Conservation (phyloP, 768 basidiomycete species). For the button mushroom (Agaricus bisporus) region DNA sequence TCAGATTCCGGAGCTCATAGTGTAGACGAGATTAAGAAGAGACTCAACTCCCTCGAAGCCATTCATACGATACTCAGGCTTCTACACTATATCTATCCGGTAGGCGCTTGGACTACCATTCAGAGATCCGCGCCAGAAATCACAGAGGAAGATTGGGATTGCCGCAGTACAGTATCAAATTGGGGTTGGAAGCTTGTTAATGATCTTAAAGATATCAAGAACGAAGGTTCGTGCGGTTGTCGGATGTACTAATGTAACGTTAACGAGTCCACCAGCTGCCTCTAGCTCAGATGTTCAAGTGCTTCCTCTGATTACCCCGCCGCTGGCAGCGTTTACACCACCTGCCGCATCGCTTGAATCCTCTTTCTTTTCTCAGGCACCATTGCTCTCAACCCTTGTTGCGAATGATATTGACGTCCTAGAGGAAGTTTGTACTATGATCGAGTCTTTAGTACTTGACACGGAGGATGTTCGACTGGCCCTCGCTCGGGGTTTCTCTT, state of each 20-base stretch:
- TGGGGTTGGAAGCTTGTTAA: conserved; percentile 79
- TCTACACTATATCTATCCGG: conserved; percentile 66
- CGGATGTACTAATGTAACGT: not conserved
- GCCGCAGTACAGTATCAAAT: conserved; percentile 57
- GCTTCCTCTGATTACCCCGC: conserved; percentile 55
- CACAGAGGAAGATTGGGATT: conserved; percentile 54
- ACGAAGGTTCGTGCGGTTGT: conserved; percentile 48
- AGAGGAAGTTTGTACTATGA: conserved; percentile 66
- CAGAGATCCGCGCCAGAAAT: conserved; percentile 17
- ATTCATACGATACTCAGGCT: conserved; percentile 64
- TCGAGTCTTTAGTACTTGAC: conserved; percentile 76
- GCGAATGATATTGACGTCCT: conserved; percentile 67
- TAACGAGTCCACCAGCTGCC: not conserved
- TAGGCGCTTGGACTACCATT: conserved; percentile 51
- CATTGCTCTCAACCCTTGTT: conserved; percentile 30
- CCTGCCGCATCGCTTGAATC: conserved; percentile 36
- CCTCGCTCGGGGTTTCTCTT: conserved; percentile 59
- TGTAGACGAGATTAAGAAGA: conserved; percentile 64
- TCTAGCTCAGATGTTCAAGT: conserved; percentile 57
- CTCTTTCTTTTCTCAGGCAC: conserved; percentile 28
- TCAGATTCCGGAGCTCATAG: not conserved
- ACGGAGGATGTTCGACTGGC: conserved; percentile 70
- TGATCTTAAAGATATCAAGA: conserved; percentile 66
- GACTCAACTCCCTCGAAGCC: conserved; percentile 64
- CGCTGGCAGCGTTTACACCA: conserved; percentile 56